Conservation (phyloP, 495 filamentous ascomycete genomes). For the Lepidopterella palustris region DNA sequence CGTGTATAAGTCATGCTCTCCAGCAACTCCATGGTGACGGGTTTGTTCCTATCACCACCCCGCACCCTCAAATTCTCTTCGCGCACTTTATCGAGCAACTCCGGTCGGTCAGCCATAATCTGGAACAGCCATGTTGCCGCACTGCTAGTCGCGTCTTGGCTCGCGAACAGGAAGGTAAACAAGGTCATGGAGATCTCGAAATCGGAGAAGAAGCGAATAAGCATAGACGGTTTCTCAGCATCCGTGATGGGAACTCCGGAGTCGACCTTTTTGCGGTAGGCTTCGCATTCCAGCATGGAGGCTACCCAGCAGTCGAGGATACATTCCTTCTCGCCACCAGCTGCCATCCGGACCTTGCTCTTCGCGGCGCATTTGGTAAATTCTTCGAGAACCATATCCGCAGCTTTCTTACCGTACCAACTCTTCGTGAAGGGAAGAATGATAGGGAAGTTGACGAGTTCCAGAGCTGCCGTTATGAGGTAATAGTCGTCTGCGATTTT, state of each 20-base stretch:
- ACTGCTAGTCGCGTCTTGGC: constrained; percentile 91
- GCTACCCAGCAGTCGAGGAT: constrained; percentile 95
- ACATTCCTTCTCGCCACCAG: constrained; percentile 78
- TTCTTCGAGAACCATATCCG: constrained; percentile 83
- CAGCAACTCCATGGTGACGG: constrained; percentile 72
- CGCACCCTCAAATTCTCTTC: constrained; percentile 81
- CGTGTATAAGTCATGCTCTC: constrained; percentile 87
- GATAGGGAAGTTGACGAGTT: constrained; percentile 97
- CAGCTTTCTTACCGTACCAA: constrained; percentile 95
- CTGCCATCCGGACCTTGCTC: constrained; percentile 85
- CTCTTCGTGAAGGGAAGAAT: constrained; percentile 93
- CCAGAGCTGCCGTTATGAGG: constrained; percentile 88
- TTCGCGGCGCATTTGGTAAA: constrained; percentile 90
- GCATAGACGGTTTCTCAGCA: constrained; percentile 68
- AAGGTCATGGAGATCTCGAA: constrained; percentile 91
- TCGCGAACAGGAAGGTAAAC: constrained; percentile 97
- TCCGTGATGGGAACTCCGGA: constrained; percentile 59
- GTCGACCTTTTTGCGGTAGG: constrained; percentile 65
- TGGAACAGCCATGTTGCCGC: constrained; percentile 95
- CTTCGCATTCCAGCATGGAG: constrained; percentile 72
- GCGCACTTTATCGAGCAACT: constrained; percentile 80
- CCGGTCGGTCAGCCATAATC: constrained; percentile 86
- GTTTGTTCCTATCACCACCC: constrained; percentile 65
- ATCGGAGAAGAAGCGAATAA: constrained; percentile 83
- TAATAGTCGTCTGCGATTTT: constrained; percentile 97